Base-by-base conservation (phyloP, 2,329 filamentous ascomycete species). In the Dryadomyces quercus-mongolicae region DNA sequence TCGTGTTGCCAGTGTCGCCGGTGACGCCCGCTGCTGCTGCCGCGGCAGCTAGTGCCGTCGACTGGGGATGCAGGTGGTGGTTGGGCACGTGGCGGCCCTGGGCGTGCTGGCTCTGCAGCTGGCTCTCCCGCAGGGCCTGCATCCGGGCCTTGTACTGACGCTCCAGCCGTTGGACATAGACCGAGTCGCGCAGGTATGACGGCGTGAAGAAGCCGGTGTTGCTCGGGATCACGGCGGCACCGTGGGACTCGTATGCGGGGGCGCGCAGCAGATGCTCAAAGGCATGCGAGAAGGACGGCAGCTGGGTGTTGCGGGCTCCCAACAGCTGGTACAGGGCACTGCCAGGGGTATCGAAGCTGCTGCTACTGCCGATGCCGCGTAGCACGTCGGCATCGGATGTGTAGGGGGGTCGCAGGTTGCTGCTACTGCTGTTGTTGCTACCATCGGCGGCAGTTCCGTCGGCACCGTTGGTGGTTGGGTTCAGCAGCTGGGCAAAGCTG, bases 111-210 rank as follows among this genome's bases (percentile, higher is more conserved):
- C 22, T 54, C 49, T 63, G 63, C 53, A 70, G 70, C 59, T 74
- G 73, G 18, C 61, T 73, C 63, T 74, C 78, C 63, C 66, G 75
- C 63, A 69, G 75, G 52, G 66, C 75, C 67, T 66, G 70, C 53
- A 79, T 54, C 64, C 79, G 86, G 49, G 78, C 76, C 65, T 74
- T 79, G 66, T 90, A 78, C 55, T 78, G 80, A 57, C 88, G 82
- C 62, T 86, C 81, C 49, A 96, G 75, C 65, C 80, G 83, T 62
- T 85, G 79, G 53, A 92, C 81, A 68, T 95, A 91, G 63, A 82
- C 80, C 15, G 89, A 92, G 43, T 81, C 81, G 60, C 77, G 75
- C 47, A 97, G 77, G 69, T 96, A 96, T 5, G 88, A 90, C 1
- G 92, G 92, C 12, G 84, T 77, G 67, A 95, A 90, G 73, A 92